Conservation (phyloP, 495 filamentous ascomycete genomes). For the Tetracladium marchalianum region DNA sequence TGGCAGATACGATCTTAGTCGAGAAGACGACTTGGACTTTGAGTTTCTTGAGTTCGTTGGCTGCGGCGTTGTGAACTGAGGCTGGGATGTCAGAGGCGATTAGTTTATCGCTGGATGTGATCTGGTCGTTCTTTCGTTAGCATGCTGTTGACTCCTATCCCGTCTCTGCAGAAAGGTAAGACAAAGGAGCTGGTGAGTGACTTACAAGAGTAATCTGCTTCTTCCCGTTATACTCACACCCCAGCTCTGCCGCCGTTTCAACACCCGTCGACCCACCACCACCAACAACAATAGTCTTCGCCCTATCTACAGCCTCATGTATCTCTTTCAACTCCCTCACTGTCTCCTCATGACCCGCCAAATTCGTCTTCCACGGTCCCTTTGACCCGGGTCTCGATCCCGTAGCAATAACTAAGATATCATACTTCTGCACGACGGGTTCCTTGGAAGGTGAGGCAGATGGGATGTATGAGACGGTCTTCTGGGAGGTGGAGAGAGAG, state of each 20-base stretch:
- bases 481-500: constrained; percentile 32
- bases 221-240: constrained; percentile 28
- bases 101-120: constrained; percentile 20
- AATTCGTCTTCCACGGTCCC: constrained; percentile 42
- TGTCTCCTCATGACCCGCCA: constrained; percentile 29
- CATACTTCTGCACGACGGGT: constrained; percentile 25
- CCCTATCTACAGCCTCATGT: constrained; percentile 35
- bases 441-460: constrained; percentile 11
- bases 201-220: constrained; percentile 20
- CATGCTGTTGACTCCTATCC: background rate
- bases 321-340: constrained; percentile 30
- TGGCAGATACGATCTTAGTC: constrained; percentile 9
- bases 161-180: background rate
- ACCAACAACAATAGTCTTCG: constrained; percentile 51
- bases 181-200: background rate
- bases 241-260: constrained; percentile 51
- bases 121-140: constrained; percentile 2
- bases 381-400: constrained; percentile 28
- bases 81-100: constrained; percentile 12
- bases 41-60: constrained; percentile 25
- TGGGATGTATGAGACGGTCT: constrained; percentile 32
- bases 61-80: constrained; percentile 20
- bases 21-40: constrained; percentile 17
- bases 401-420: constrained; percentile 49
- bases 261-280: constrained; percentile 63